These are phyloP conservation scores for Camellia granthamiana DNA, from an alignment of 148 eudicot species.

Conservation along the genomic window DNA sequence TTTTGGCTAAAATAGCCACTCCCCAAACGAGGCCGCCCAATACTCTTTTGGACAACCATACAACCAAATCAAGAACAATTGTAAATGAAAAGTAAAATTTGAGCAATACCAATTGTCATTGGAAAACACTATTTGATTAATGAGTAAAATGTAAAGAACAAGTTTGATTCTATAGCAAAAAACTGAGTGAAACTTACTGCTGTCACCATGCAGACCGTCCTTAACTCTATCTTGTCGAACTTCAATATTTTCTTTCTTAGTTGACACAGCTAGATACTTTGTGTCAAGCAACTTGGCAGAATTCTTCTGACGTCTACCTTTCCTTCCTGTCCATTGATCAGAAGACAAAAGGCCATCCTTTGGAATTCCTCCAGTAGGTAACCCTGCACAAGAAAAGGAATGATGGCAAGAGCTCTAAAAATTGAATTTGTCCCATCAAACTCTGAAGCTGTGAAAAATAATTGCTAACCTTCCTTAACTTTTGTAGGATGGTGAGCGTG, in stretches of 20 bases:
- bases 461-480: slow-evolving; percentile 27
- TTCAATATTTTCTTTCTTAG: slow-evolving; percentile 45
- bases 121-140: neutral
- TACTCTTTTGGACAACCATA: neutral
- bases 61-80: neutral
- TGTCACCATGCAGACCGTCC: slow-evolving; percentile 32
- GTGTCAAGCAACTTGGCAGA: slow-evolving; percentile 44
- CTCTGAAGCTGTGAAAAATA: neutral
- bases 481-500: slow-evolving; percentile 11
- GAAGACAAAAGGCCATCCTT: slow-evolving; percentile 38
- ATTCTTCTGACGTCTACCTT: slow-evolving; percentile 57
- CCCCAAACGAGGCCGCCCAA: too few species aligned
- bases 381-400: slow-evolving; percentile 37
- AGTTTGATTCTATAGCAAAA: neutral
- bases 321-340: slow-evolving; percentile 55
- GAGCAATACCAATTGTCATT: neutral
- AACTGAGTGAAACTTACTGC: slow-evolving; percentile 15
- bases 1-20: too few species aligned
- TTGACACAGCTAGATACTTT: slow-evolving; percentile 32
- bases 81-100: neutral
- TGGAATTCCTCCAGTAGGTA: slow-evolving; percentile 33
- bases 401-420: neutral
- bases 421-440: slow-evolving; percentile 7
- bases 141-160: neutral
- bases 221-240: slow-evolving; percentile 32